Evolutionary conservation across 495 filamentous ascomycete species (phyloP).

Genomic region (Beverwykella pulmonaria): DNA sequence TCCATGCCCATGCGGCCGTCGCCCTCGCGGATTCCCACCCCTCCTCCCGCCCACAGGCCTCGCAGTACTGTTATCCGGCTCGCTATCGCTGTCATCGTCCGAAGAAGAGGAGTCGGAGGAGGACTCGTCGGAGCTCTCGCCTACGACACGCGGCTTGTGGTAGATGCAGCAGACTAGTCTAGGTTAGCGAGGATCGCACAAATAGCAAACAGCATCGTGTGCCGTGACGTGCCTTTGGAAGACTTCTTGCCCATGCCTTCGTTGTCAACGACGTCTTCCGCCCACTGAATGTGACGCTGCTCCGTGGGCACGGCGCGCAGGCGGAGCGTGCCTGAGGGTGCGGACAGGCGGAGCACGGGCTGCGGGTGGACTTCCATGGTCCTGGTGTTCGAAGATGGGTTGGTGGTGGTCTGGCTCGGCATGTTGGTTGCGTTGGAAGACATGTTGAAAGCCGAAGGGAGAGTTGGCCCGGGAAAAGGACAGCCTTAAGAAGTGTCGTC

Average conservation of each 20-base stretch:
- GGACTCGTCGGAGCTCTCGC: constrained; percentile 82
- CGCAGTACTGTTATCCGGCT: constrained; percentile 57
- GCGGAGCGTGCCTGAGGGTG: constrained; percentile 40
- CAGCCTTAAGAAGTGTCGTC: constrained; percentile 24
- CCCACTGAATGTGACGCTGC: constrained; percentile 72
- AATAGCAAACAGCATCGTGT: not conserved
- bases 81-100: constrained; percentile 50
- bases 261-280: constrained; percentile 91
- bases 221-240: constrained; percentile 71
- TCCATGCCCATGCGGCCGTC: constrained; percentile 44
- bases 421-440: constrained; percentile 23
- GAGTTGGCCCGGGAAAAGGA: not conserved
- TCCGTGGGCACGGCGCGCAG: constrained; percentile 44
- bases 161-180: constrained; percentile 94
- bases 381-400: constrained; percentile 2
- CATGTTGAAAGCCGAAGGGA: constrained; percentile 5
- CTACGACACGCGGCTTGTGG: constrained; percentile 78
- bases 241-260: constrained; percentile 92
- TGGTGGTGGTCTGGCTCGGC: constrained; percentile 8
- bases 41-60: constrained; percentile 36
- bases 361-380: constrained; percentile 21
- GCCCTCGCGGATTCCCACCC: constrained; percentile 17
- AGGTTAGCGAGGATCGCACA: constrained; percentile 4
- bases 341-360: constrained; percentile 31
- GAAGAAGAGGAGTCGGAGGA: constrained; percentile 65